These are phyloP conservation scores for Viola odorata DNA, from an alignment of 345 rosid species.

Conservation along the genomic window DNA sequence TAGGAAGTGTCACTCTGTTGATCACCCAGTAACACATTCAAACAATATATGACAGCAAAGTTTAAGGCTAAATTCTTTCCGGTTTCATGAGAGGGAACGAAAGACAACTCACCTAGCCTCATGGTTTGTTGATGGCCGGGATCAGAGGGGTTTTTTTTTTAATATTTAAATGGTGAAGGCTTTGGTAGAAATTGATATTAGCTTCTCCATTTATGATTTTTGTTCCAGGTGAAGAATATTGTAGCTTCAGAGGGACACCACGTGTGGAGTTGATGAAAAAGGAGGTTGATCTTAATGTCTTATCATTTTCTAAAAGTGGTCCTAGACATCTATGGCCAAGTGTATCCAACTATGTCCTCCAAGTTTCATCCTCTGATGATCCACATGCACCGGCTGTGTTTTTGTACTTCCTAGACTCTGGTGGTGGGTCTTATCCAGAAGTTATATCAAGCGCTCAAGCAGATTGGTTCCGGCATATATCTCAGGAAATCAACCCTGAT, in stretches of 20 bases:
- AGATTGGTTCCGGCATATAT: conserved; percentile 59
- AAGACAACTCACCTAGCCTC: too few relatives aligned
- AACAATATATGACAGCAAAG: too few relatives aligned
- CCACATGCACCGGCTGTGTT: conserved; percentile 33
- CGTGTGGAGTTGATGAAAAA: conserved; percentile 52
- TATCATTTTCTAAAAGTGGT: conserved; percentile 48
- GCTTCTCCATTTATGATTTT: conserved; percentile 7
- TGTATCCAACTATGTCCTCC: conserved; percentile 63
- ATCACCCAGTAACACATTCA: too few relatives aligned
- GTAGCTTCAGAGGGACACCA: conserved; percentile 48
- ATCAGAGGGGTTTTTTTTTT: neutral
- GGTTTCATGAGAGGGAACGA: too few relatives aligned
- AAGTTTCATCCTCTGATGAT: conserved; percentile 33
- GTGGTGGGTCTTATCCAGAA: conserved; percentile 87
- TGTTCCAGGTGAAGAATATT: conserved; percentile 32
- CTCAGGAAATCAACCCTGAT: conserved; percentile 56
- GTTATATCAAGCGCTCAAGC: conserved; percentile 70
- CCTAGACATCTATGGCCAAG: conserved; percentile 79
- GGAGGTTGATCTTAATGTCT: conserved; percentile 40
- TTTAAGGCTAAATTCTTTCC: too few relatives aligned
- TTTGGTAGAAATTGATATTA: neutral
- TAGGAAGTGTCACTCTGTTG: too few relatives aligned
- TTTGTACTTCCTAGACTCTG: conserved; percentile 86
- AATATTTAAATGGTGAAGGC: neutral
- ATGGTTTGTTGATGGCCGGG: too few relatives aligned